Base-by-base conservation (phyloP, 805 yeast genomes). In the Middelhovenomyces tepae region DNA sequence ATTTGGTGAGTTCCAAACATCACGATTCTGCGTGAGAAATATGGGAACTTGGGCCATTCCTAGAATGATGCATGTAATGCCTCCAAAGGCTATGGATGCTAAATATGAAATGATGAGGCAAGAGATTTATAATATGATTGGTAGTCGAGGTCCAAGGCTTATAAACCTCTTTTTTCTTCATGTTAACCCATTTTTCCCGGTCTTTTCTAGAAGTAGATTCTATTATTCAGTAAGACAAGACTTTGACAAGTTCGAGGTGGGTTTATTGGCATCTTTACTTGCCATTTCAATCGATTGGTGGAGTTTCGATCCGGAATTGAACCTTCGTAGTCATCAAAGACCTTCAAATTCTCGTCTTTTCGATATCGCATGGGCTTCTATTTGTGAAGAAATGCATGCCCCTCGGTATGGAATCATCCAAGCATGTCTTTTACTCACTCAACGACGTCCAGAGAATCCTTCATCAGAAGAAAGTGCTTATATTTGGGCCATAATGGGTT, bases 131-230 rank as follows among this genome's bases (percentile, higher is more conserved):
- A 67, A 73, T 42, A 67, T 83, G 31, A 82, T 89, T 13, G 79
- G 89, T n/a, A 96, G 97, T 0, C 86, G 85, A 56, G 97, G 97
- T 1, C 81, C 78, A 42, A 72, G 78, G 2, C 49, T 60, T 7
- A 54, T 62, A 17, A 84, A 83, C 44, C 65, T 85, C 9, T 86
- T 85, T 50, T 86, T 86, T 57, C 70, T 86, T 42, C 72, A 82
- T 11, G 76, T 87, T 21, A 97, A 89, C 50, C 96, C 96, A 0
- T 75, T 84, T 3, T 84, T 84, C 56, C 98, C 97, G 0, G 78
- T 89, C 6, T 58, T 89, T 32, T 96, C 89, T 56, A 87, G 86
- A 49, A 75, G 79, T 46, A 95, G 89, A 4, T 91, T 89, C 47
- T 51, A 87, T 40, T 87, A 87, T 53, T 64, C 87, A 1, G 63